phyloP scores from a whole-genome alignment of 768 basidiomycete genomes.

The Russula earlei region DNA sequence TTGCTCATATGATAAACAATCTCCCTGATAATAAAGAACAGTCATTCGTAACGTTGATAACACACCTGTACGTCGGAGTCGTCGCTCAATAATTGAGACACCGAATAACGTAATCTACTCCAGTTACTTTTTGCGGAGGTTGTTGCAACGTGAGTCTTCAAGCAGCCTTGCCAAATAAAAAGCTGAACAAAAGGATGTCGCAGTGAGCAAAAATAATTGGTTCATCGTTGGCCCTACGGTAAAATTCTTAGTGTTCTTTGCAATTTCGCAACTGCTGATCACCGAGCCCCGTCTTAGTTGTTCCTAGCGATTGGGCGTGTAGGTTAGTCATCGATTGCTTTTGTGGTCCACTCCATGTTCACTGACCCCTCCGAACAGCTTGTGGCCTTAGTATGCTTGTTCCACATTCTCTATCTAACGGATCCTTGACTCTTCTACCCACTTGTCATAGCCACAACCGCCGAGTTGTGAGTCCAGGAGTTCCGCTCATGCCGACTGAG shows the following conservation, averaged over 20 bases:
- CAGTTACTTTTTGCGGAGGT: conserved; percentile 16
- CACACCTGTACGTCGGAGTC: conserved; percentile 14
- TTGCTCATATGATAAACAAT: not conserved
- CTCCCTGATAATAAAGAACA: not conserved
- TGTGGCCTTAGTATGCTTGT: conserved; percentile 12
- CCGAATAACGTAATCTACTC: not conserved
- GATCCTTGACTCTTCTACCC: not conserved
- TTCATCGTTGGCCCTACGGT: conserved; percentile 13
- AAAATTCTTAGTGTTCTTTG: not conserved
- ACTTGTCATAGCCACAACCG: conserved; percentile 6
- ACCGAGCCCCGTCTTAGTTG: conserved; percentile 3
- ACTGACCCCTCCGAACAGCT: conserved; percentile 3
- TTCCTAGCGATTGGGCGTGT: conserved; percentile 7
- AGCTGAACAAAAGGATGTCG: not conserved
- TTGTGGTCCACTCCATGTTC: not conserved
- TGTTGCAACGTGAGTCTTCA: conserved; percentile 8
- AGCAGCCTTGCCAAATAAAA: not conserved
- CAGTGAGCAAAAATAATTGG: conserved; percentile 20
- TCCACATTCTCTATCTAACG: not conserved
- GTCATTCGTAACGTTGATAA: conserved; percentile 10
- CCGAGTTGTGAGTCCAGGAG: conserved; percentile 5
- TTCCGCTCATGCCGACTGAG: not conserved
- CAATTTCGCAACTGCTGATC: not conserved
- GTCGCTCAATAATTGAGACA: not conserved
- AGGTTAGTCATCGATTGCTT: conserved; percentile 2